A percentile compares a stretch with the other conserved stretches of the same genome.
Evolutionary conservation across 2,329 filamentous ascomycete species (phyloP).

Genomic region (Hymenoscyphus occultus): DNA sequence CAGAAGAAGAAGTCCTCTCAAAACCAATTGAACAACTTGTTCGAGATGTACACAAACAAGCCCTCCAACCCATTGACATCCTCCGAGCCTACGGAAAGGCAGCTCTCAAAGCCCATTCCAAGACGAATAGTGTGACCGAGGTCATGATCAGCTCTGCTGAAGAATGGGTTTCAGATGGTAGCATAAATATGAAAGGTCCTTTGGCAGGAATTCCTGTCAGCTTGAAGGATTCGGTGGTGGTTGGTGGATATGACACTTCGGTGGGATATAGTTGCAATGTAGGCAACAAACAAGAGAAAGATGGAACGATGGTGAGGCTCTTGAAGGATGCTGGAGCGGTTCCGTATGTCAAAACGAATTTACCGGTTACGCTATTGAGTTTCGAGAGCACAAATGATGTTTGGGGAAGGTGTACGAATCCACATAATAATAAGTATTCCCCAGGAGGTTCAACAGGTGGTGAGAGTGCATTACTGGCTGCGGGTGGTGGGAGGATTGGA

Average conservation of each 20-base stretch:
- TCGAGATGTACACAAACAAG: conserved; percentile 68
- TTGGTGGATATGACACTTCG: conserved; percentile 79
- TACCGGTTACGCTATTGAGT: conserved; percentile 66
- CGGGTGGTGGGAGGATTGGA: conserved; percentile 78
- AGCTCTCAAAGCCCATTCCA: conserved; percentile 75
- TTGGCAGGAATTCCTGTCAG: conserved; percentile 84
- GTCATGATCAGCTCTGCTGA: conserved; percentile 78
- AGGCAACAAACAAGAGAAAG: conserved; percentile 70
- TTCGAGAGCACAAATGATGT: conserved; percentile 53
- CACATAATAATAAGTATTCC: conserved; percentile 78
- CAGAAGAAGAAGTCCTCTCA: conserved; percentile 66
- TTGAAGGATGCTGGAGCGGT: conserved; percentile 86
- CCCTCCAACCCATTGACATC: conserved; percentile 65
- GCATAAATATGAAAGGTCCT: conserved; percentile 72
- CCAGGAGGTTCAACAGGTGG: conserved; percentile 75
- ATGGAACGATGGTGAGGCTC: conserved; percentile 71
- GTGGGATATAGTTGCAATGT: conserved; percentile 77
- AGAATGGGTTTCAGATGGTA: conserved; percentile 58
- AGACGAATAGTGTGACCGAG: conserved; percentile 89
- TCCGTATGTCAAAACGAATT: conserved; percentile 89
- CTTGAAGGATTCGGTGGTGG: conserved; percentile 76
- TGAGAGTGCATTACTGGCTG: conserved; percentile 77
- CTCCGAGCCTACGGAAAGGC: conserved; percentile 86
- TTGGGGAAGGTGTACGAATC: conserved; percentile 81
- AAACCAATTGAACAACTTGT: conserved; percentile 78